Evolutionary conservation across 2,329 filamentous ascomycete genomes (phyloP).

Genomic region (Colletotrichum sp.): DNA sequence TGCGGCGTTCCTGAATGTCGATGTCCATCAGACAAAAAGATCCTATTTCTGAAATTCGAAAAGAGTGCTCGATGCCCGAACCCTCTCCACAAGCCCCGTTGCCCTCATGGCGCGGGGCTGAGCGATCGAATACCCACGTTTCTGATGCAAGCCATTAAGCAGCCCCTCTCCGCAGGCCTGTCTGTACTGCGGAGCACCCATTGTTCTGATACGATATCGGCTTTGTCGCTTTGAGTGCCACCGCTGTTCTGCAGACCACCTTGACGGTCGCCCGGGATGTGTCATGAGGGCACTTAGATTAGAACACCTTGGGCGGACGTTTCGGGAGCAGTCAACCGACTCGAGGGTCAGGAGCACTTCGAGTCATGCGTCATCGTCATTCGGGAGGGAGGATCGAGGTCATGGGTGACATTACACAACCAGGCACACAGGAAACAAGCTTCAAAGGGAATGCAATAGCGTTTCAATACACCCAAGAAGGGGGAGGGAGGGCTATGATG

Average conservation of each 20-base stretch:
- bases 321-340: not conserved
- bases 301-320: not conserved
- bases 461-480: not conserved
- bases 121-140: conserved; percentile 13
- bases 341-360: not conserved
- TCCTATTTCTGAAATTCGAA: not conserved
- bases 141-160: conserved; percentile 20
- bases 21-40: not conserved
- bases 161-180: not conserved
- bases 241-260: not conserved
- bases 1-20: not conserved
- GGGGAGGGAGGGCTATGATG: not conserved
- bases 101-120: not conserved
- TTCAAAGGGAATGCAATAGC: not conserved
- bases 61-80: not conserved
- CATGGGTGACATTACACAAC: not conserved
- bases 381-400: not conserved
- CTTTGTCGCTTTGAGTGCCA: not conserved
- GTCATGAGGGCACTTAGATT: conserved; percentile 1
- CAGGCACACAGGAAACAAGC: not conserved
- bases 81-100: not conserved
- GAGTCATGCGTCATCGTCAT: conserved; percentile 9
- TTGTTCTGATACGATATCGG: not conserved
- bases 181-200: not conserved
- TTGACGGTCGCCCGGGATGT: not conserved